Evolutionary conservation across 331 rosid genomes (phyloP), one percentile per base, ranked within the genome.

Genomic region (Quercus tomentella): DNA sequence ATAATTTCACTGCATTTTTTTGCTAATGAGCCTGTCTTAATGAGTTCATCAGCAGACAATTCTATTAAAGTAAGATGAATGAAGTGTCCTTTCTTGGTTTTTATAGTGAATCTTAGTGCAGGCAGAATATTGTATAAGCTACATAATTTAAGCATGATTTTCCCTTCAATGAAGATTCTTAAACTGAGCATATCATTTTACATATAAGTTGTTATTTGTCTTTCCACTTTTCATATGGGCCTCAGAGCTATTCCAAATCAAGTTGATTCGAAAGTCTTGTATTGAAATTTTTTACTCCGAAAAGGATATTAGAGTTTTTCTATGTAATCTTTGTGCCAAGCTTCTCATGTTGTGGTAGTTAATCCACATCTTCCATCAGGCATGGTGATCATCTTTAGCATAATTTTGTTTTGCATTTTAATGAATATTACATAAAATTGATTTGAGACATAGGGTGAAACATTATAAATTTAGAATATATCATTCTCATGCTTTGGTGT

Each of bases 31-130:
- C 98, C 99, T 9, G 94, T 93, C 87, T 80, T 95, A 65, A 89
- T 95, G 89, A 95, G 99, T 89, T 85, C 99, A 25, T 93, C 99
- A 49, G 81, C 92, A 51, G 99, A 95, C 84, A 95, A 95, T 85
- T 95, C 97, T 60, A 87, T 95, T 72, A 95, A 93, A 83, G 98
- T 95, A 84, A 83, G 95, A 65, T 18, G 21, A 56, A 30, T 10
- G 26, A 31, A 12, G 26, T 65, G 41, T 68, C 51, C 56, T 65
- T 16, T 65, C 56, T 26, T 21, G 54, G 73, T 72, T 7, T 62
- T 7, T 20, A 16, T 7, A 17, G 52, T 20, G 52, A 67, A 67
- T 7, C 52, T 33, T 35, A 35, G 52, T 20, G 72, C 25, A n/a
- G 7, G 28, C 37, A 35, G 49, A 67, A n/a, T 67, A 20, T 67